phyloP scores from a whole-genome alignment of 176 grass and related monocot species.

The Saccharum officinarum region DNA sequence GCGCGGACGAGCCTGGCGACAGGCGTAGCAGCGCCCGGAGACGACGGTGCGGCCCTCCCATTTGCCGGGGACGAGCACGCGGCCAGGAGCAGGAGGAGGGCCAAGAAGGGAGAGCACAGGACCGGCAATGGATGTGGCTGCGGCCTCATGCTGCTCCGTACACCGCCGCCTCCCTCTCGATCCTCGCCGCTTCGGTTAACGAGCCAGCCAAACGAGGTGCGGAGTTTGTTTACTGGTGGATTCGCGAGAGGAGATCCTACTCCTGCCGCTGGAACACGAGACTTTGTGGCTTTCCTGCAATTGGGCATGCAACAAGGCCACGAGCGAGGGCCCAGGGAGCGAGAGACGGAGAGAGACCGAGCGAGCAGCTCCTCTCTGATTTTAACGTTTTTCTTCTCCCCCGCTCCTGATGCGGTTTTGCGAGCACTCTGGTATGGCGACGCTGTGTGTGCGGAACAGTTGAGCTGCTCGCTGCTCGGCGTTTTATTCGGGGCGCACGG shows the following conservation, averaged over 20 bases:
- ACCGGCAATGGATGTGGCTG: conserved; percentile 17
- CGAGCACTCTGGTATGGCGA: background rate
- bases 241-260: background rate
- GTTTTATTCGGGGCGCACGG: background rate
- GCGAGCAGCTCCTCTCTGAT: background rate
- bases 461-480: background rate
- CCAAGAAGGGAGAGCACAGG: background rate
- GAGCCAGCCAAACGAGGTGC: background rate
- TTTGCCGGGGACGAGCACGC: conserved; percentile 2
- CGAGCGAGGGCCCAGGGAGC: background rate
- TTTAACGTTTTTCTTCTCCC: background rate
- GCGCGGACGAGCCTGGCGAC: background rate
- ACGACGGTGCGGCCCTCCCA: conserved; percentile 8
- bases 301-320: conserved; percentile 21
- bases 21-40: background rate
- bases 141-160: conserved; percentile 8
- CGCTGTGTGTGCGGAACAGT: background rate
- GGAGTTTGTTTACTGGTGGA: too few species aligned
- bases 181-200: background rate
- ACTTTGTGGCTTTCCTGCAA: conserved; percentile 25
- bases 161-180: background rate
- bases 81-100: background rate
- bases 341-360: background rate
- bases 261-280: conserved; percentile 8
- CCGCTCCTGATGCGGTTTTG: background rate